A percentile compares a stretch with the other conserved stretches of the same genome.
Conservation (phyloP, 2,329 filamentous ascomycete species). For the Beauveria sp. region DNA sequence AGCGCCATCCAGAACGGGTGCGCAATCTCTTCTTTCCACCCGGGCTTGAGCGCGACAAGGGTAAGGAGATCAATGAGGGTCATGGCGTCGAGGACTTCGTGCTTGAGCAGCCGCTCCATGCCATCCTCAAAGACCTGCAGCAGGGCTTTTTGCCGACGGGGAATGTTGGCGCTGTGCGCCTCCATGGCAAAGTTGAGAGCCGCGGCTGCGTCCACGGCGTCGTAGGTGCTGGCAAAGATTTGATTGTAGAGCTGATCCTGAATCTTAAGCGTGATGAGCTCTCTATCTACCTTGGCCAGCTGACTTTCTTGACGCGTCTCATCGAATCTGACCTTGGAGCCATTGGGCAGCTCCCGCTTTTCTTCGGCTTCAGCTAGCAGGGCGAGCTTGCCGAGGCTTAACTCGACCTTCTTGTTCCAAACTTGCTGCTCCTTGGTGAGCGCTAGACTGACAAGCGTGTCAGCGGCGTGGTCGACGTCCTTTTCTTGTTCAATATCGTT, state of each 20-base stretch:
- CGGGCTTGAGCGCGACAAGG: slow-evolving; percentile 48
- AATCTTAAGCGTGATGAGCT: slow-evolving; percentile 64
- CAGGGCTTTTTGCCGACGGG: slow-evolving; percentile 57
- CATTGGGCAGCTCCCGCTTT: slow-evolving; percentile 22
- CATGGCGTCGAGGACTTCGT: slow-evolving; percentile 61
- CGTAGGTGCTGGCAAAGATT: slow-evolving; percentile 57
- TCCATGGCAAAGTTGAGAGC: slow-evolving; percentile 70
- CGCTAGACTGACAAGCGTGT: slow-evolving; percentile 63
- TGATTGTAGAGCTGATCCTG: slow-evolving; percentile 72
- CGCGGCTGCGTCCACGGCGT: slow-evolving; percentile 71
- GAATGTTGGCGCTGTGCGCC: slow-evolving; percentile 48
- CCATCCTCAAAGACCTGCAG: slow-evolving; percentile 62
- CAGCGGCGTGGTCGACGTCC: slow-evolving; percentile 65
- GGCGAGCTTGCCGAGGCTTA: slow-evolving; percentile 80
- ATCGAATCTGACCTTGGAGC: slow-evolving; percentile 31
- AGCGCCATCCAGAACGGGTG: slow-evolving; percentile 71
- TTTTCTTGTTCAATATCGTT: slow-evolving; percentile 76
- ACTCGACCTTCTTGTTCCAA: slow-evolving; percentile 89
- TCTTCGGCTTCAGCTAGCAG: slow-evolving; percentile 54
- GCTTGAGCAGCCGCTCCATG: slow-evolving; percentile 61
- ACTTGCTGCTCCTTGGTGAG: slow-evolving; percentile 65
- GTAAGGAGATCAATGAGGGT: slow-evolving; percentile 71
- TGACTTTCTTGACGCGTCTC: slow-evolving; percentile 32
- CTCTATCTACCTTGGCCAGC: slow-evolving; percentile 49
- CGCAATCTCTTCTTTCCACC: slow-evolving; percentile 45